A percentile compares a stretch with the other conserved stretches of the same genome.
Conservation (phyloP, 345 rosid genomes). For the Hypericum perforatum region DNA sequence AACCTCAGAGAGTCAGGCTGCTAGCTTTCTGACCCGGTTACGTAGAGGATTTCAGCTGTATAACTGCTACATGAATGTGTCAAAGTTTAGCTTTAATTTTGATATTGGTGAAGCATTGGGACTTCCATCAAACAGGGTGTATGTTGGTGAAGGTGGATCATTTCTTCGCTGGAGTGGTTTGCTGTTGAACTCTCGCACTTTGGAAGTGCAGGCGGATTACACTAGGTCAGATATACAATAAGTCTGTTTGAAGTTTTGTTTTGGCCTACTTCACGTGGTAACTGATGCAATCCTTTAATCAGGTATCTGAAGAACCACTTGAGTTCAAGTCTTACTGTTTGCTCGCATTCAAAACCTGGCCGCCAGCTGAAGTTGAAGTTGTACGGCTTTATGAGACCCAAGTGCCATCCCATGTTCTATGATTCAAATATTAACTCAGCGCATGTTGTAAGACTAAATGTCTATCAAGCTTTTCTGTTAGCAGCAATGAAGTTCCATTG, state of each 20-base stretch:
- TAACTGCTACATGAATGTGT: slow-evolving; percentile 71
- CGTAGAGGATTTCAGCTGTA: slow-evolving; percentile 54
- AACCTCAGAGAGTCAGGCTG: slow-evolving; percentile 62
- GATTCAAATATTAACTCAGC: slow-evolving; percentile 73
- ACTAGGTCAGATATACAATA: slow-evolving; percentile 34
- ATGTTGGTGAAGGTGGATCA: slow-evolving; percentile 42
- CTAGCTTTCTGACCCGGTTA: slow-evolving; percentile 38
- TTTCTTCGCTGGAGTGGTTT: slow-evolving; percentile 81
- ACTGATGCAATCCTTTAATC: slow-evolving; percentile 13
- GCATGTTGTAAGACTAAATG: slow-evolving; percentile 55
- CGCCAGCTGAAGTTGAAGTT: slow-evolving; percentile 34
- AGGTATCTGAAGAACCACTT: slow-evolving; percentile 66
- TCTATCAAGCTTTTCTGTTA: slow-evolving; percentile 67
- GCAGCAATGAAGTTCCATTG: slow-evolving; percentile 85
- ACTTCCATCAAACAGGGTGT: slow-evolving; percentile 32
- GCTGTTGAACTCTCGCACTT: slow-evolving; percentile 51
- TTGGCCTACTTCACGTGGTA: neutral
- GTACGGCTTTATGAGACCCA: slow-evolving; percentile 48
- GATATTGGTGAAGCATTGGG: slow-evolving; percentile 26
- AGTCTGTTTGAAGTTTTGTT: neutral
- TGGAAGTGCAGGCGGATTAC: slow-evolving; percentile 80
- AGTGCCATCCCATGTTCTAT: slow-evolving; percentile 68
- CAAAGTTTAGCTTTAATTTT: slow-evolving; percentile 56
- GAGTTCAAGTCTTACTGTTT: slow-evolving; percentile 48
- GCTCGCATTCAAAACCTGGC: slow-evolving; percentile 49